Conservation (phyloP, 2,329 filamentous ascomycete species). For the Aspergillus fischeri region DNA sequence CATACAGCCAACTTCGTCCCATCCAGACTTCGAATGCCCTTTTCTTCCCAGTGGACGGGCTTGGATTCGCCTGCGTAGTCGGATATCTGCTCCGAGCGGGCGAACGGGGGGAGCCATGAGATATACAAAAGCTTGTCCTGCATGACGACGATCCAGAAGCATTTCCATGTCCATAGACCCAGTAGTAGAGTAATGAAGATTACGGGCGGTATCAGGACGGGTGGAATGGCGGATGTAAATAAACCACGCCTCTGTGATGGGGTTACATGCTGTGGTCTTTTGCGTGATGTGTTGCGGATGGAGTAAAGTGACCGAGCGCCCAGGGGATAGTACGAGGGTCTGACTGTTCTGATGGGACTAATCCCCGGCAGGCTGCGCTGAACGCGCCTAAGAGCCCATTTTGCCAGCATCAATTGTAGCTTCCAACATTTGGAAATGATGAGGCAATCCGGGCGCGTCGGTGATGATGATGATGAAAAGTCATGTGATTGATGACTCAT, state of each 20-base stretch:
- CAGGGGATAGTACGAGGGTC: background rate
- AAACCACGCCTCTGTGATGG: slow-evolving; percentile 7
- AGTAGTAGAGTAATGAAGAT: slow-evolving; percentile 64
- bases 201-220: slow-evolving; percentile 59
- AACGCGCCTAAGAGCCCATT: slow-evolving; percentile 4
- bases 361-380: background rate
- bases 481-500: background rate
- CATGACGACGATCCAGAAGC: slow-evolving; percentile 69
- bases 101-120: slow-evolving; percentile 68
- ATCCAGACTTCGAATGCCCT: slow-evolving; percentile 35
- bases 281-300: background rate
- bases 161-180: slow-evolving; percentile 61
- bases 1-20: slow-evolving; percentile 55
- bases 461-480: background rate
- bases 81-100: slow-evolving; percentile 62
- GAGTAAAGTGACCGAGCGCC: background rate
- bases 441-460: background rate
- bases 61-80: slow-evolving; percentile 59
- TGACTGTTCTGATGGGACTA: background rate
- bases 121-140: slow-evolving; percentile 83
- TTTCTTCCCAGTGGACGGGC: slow-evolving; percentile 65
- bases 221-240: slow-evolving; percentile 31
- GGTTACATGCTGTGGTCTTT: background rate
- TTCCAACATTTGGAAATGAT: background rate
- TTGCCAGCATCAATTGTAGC: slow-evolving; percentile 7